Evolutionary conservation across 2,329 filamentous ascomycete species (phyloP).

Genomic region (Xylariaceae sp.): DNA sequence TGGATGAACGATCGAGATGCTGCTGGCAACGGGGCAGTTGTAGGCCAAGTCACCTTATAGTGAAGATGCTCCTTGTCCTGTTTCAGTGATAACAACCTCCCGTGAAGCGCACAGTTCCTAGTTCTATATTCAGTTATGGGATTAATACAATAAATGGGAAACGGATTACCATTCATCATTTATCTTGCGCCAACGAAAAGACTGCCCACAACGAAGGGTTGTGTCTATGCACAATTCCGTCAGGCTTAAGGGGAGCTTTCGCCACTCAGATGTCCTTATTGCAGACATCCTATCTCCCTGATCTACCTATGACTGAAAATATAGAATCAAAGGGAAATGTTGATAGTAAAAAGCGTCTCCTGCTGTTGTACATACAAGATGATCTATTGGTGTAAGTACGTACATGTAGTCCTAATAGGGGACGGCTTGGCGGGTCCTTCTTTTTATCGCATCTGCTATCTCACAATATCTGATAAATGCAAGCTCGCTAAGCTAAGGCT

Average conservation of each 20-base stretch:
- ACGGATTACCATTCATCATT: conserved; percentile 76
- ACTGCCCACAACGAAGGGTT: conserved; percentile 91
- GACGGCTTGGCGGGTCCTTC: background rate
- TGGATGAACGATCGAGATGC: conserved; percentile 42
- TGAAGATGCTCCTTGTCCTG: conserved; percentile 80
- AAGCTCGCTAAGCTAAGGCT: too few species aligned
- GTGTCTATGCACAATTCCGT: conserved; percentile 93
- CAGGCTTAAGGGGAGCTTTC: conserved; percentile 78
- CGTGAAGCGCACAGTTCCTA: conserved; percentile 81
- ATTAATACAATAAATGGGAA: background rate
- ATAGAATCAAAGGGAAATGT: background rate
- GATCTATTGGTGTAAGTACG: background rate
- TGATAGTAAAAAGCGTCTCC: background rate
- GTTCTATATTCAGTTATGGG: background rate
- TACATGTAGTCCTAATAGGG: background rate
- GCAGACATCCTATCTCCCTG: conserved; percentile 37
- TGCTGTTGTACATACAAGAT: background rate
- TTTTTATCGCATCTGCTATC: background rate
- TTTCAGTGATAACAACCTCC: conserved; percentile 80
- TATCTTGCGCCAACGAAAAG: conserved; percentile 91
- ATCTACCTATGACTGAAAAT: background rate
- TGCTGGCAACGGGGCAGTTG: conserved; percentile 30
- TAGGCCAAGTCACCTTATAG: conserved; percentile 72
- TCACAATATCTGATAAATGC: too few species aligned
- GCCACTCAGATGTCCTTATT: conserved; percentile 73